Percentiles rank a stretch among this genome's conserved stretches.
Conservation (phyloP, 495 filamentous ascomycete species). For the Penicillium turbatum region DNA sequence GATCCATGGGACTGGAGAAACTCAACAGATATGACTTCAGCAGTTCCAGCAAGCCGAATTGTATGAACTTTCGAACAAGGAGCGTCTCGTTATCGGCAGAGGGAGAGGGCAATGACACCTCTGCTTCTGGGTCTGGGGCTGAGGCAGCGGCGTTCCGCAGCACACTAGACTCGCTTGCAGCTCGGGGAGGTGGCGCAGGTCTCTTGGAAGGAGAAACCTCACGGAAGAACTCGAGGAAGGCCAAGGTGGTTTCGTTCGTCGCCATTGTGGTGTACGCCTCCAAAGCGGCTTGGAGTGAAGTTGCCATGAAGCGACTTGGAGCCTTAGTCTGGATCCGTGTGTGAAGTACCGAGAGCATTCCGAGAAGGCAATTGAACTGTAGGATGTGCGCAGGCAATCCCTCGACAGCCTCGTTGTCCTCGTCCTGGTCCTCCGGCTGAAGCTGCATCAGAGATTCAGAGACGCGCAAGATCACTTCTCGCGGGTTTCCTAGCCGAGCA, state of each 20-base stretch:
- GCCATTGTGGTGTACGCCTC: conserved; percentile 58
- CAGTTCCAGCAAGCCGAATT: conserved; percentile 81
- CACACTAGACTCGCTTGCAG: conserved; percentile 49
- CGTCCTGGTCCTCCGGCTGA: conserved; percentile 50
- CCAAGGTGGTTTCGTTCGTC: conserved; percentile 62
- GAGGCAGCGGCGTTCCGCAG: conserved; percentile 41
- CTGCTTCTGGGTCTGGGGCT: conserved; percentile 79
- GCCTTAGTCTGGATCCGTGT: conserved; percentile 83
- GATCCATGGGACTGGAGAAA: conserved; percentile 52
- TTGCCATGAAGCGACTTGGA: conserved; percentile 89
- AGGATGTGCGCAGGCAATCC: conserved; percentile 28
- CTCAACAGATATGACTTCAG: conserved; percentile 72
- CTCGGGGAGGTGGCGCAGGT: conserved; percentile 69
- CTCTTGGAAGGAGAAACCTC: conserved; percentile 67
- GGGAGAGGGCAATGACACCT: conserved; percentile 49
- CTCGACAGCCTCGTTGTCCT: conserved; percentile 34
- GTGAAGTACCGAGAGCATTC: conserved; percentile 81
- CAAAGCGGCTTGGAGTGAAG: conserved; percentile 73
- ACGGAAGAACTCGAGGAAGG: conserved; percentile 71
- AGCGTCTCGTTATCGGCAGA: conserved; percentile 50
- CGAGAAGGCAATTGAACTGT: conserved; percentile 72
- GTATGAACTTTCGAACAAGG: conserved; percentile 66
- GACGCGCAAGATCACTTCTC: conserved; percentile 88
- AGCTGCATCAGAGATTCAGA: conserved; percentile 66
- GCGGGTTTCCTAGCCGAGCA: conserved; percentile 81